Conservation (phyloP, 306 rosid species). For the Pueraria montana region DNA sequence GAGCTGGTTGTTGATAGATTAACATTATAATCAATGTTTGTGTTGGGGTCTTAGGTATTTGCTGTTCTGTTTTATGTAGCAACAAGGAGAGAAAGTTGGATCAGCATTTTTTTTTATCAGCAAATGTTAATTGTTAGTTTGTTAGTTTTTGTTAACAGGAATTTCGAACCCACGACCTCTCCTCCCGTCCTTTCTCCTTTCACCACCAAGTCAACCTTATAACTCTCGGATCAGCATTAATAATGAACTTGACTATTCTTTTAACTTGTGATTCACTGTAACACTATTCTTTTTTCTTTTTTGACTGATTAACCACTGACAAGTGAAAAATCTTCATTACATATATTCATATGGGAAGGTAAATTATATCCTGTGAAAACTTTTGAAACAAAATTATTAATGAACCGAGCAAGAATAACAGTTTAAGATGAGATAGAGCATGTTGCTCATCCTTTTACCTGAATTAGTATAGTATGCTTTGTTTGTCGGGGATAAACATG, state of each 20-base stretch:
- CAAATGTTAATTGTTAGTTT: too few species aligned
- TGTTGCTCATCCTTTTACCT: too few species aligned
- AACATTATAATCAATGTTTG: not conserved
- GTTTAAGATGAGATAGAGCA: not conserved
- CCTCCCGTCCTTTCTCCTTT: too few species aligned
- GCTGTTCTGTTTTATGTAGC: not conserved
- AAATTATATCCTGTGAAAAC: not conserved
- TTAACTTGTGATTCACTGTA: too few species aligned
- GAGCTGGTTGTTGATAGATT: not conserved
- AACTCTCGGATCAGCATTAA: constrained; percentile 1
- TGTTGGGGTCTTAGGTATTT: not conserved
- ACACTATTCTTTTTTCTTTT: not conserved
- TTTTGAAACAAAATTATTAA: not conserved
- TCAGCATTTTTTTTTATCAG: too few species aligned
- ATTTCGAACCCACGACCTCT: too few species aligned
- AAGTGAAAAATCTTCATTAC: too few species aligned
- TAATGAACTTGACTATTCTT: constrained; percentile 1
- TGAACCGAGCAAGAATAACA: too few species aligned
- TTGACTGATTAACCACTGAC: constrained; percentile 4
- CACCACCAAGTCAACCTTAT: too few species aligned
- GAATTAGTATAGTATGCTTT: too few species aligned
- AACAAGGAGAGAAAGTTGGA: constrained; percentile 14
- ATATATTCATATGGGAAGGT: not conserved
- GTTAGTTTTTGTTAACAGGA: too few species aligned
- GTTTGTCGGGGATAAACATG: too few species aligned